Evolutionary conservation across 2,329 filamentous ascomycete species (phyloP), one percentile per base, ranked within the genome.

Genomic region (Zymoseptoria ardabiliae): DNA sequence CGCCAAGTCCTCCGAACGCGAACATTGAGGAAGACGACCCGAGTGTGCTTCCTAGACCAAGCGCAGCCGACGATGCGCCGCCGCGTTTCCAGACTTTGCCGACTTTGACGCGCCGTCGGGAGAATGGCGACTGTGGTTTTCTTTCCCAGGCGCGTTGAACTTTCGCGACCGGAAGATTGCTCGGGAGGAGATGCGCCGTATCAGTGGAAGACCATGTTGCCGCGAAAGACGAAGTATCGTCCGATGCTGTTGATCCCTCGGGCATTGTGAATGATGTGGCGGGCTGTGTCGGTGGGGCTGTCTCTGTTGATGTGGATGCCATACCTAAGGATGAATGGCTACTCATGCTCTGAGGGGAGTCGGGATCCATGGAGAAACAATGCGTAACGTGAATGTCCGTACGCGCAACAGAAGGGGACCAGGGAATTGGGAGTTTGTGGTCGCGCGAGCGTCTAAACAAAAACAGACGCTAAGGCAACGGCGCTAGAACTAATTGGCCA

Each of bases 121-220:
- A 71, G 57, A 73, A 72, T 11, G 76, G 77, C 11, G 73, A 73
- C 59, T 77, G 69, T 6, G 77, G 75, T 58, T 73, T 74, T 54
- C 79, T 74, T 58, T 82, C 79, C 78, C 78, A 82, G 53, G 72
- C 79, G 53, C 78, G 76, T 19, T 75, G 76, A 3, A 75, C 71
- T 54, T 75, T 76, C 13, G 74, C 66, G 25, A 79, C 63, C 17
- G 75, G 71, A 4, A 80, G 68, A 30, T 75, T 69, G 49, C 63
- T 68, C 9, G 77, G 76, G 49, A 73, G 71, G 59, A 80, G 72
- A 59, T 72, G 70, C 25, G 74, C 68, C 22, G 73, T 67, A 66
- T 79, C 76, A 63, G 71, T 66, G 56, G 74, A 68, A 65, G 74
- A 64, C 78, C 77, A 79, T 66, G 55, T 56, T 49, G 56, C 55